Evolutionary conservation across 73 alveolate genomes (phyloP), one percentile per base, ranked within the genome.

Genomic region (Stentor coeruleus): DNA sequence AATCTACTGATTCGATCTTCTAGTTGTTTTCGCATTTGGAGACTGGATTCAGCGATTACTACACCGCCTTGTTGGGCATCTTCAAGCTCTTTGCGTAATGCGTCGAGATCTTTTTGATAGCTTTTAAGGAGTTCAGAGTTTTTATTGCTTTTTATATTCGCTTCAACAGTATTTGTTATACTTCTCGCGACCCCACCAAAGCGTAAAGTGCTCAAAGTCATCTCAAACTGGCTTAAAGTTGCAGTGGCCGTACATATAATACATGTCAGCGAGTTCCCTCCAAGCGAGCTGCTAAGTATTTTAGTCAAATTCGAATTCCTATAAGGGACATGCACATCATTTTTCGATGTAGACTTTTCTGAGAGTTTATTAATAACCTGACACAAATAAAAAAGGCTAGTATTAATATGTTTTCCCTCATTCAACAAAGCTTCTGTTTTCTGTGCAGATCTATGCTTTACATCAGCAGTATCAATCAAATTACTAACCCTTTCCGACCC

Each of bases 211-310:
- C 91, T 82, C 39, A 90, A 35, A 38, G 93, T 87, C 87, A 84
- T 39, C 74, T 75, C 83, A 38, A 75, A 75, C 33, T 75, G 72
- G 38, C 59, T 26, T 39, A 75, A 38, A 15, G 72, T 40, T 26
- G 83, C 35, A n/a, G 83, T 75, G 15, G 83, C 83, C 26, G 59
- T 75, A 33, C 59, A 93, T 20, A 97, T 92, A 15, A 97, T 96
- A 60, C 94, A 92, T 6, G 99, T 97, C 76, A 98, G 79, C 0
- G 99, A 96, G 88, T 96, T 93, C 20, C 99, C 99, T 20, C 99
- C 99, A 3, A 97, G 90, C 41, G 98, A 95, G 39, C 97, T 93
- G 35, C 98, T 85, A 59, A 97, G 92, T 36, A 97, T 97, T 82
- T 96, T 97, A 15, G 99, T 97, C 60, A 97, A 85, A 42, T 95